Conservation (phyloP, 1,139 yeast genomes). For the Lodderomyces margitis region DNA sequence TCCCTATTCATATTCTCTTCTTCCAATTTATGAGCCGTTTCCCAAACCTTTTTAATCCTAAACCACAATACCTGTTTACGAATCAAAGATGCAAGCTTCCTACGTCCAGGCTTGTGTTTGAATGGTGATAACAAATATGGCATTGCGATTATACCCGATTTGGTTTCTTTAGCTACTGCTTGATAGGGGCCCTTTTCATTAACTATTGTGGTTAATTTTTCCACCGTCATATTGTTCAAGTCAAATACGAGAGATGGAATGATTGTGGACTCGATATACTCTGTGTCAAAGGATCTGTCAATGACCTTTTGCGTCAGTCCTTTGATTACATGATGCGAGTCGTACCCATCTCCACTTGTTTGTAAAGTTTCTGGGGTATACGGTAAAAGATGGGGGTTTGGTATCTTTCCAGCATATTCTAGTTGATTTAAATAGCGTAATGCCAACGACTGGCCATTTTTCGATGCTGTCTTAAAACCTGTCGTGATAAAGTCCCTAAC, state of each 20-base stretch:
- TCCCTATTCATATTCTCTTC: conserved; percentile 18
- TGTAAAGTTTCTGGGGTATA: conserved; percentile 21
- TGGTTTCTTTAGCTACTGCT: conserved; percentile 29
- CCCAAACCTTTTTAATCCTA: conserved; percentile 24
- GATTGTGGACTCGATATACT: conserved; percentile 33
- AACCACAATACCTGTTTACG: conserved; percentile 29
- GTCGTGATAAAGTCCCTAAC: conserved; percentile 3
- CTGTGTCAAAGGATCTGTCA: conserved; percentile 28
- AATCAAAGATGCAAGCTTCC: conserved; percentile 31
- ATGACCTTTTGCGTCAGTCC: conserved; percentile 7
- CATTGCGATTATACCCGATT: conserved; percentile 33
- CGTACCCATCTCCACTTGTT: conserved; percentile 9
- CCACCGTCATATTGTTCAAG: conserved; percentile 30
- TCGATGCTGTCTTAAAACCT: conserved; percentile 9
- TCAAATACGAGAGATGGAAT: conserved; percentile 38
- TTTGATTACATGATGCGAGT: conserved; percentile 6
- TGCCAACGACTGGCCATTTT: conserved; percentile 16
- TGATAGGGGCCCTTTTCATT: conserved; percentile 38
- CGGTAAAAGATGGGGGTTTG: conserved; percentile 36
- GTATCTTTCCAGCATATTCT: conserved; percentile 27
- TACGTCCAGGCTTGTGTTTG: conserved; percentile 19
- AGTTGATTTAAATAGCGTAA: conserved; percentile 29
- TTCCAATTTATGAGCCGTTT: conserved; percentile 12
- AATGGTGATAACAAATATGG: conserved; percentile 33
- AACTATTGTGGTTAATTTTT: conserved; percentile 20